phyloP scores from a whole-genome alignment of 352 stramenopile genomes.

The Globisporangium middletonii region DNA sequence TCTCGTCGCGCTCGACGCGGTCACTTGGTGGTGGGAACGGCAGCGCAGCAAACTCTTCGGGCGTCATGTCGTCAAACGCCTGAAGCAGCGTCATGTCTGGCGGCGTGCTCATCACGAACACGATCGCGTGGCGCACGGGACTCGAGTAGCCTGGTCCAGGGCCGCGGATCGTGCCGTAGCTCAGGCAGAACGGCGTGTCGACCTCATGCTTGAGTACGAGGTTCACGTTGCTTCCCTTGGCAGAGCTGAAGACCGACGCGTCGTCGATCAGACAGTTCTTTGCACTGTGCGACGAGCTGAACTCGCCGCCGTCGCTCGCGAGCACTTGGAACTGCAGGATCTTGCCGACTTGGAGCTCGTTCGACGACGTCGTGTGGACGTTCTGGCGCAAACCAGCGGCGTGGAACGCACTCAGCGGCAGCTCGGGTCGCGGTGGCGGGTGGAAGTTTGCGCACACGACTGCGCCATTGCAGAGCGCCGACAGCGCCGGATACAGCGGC shows the following conservation, averaged over 20 bases:
- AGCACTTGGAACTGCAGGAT: slow-evolving; percentile 55
- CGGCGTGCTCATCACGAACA: slow-evolving; percentile 66
- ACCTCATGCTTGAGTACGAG: slow-evolving; percentile 74
- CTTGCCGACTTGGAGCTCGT: slow-evolving; percentile 72
- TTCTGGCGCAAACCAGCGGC: slow-evolving; percentile 31
- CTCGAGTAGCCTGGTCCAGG: slow-evolving; percentile 78
- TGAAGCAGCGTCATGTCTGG: slow-evolving; percentile 49
- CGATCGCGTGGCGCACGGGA: slow-evolving; percentile 44
- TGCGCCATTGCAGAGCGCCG: slow-evolving; percentile 60
- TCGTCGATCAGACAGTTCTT: slow-evolving; percentile 76
- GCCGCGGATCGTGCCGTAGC: slow-evolving; percentile 62
- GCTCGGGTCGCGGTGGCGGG: slow-evolving; percentile 34
- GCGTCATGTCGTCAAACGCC: slow-evolving; percentile 58
- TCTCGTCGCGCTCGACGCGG: slow-evolving; percentile 49
- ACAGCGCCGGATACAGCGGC: slow-evolving; percentile 51
- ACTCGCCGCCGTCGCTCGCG: slow-evolving; percentile 75
- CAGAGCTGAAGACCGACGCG: slow-evolving; percentile 74
- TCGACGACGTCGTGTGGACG: slow-evolving; percentile 34
- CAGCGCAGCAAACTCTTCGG: slow-evolving; percentile 72
- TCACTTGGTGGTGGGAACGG: slow-evolving; percentile 53
- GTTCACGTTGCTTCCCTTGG: slow-evolving; percentile 68
- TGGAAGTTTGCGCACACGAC: slow-evolving; percentile 72
- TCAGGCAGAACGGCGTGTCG: slow-evolving; percentile 77
- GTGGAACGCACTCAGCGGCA: slow-evolving; percentile 37
- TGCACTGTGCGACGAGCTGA: slow-evolving; percentile 62